phyloP scores from a whole-genome alignment of 2,329 filamentous ascomycete species.

The Aspergillus novofumigatus region DNA sequence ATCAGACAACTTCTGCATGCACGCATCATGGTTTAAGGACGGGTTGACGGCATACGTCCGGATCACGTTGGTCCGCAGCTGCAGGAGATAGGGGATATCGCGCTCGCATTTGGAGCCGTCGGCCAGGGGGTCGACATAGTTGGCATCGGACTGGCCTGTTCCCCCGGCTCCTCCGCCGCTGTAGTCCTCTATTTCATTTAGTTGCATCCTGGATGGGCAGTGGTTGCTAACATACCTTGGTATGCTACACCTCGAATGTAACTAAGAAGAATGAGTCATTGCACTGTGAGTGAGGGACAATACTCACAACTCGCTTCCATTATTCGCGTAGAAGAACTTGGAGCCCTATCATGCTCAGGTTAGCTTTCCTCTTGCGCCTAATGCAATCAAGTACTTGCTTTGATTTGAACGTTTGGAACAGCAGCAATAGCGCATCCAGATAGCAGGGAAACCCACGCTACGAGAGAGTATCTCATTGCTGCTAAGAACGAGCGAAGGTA shows the following conservation, averaged over 20 bases:
- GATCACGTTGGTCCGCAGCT: constrained; percentile 85
- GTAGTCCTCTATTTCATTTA: constrained; percentile 22
- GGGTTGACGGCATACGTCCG: constrained; percentile 94
- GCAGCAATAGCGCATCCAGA: neutral
- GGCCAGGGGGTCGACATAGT: constrained; percentile 78
- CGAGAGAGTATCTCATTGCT: neutral
- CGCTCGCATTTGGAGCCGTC: constrained; percentile 69
- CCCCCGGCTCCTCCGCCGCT: constrained; percentile 30
- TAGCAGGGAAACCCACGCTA: neutral
- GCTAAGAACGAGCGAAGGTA: neutral
- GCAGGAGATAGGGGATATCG: constrained; percentile 74
- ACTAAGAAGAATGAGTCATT: constrained; percentile 31
- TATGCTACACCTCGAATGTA: constrained; percentile 94
- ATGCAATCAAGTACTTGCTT: neutral
- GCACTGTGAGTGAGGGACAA: too few species aligned
- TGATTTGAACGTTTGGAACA: neutral
- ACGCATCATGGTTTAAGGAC: constrained; percentile 68
- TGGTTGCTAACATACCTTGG: constrained; percentile 54
- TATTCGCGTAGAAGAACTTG: constrained; percentile 88
- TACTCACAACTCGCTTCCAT: constrained; percentile 66
- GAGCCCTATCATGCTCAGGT: constrained; percentile 51
- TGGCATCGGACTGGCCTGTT: constrained; percentile 28
- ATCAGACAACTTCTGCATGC: constrained; percentile 77
- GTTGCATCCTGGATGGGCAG: neutral
- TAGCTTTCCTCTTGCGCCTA: neutral